Evolutionary conservation across 176 grass and related monocot species (phyloP), one percentile per base, ranked within the genome.

Genomic region (Avena sativa): DNA sequence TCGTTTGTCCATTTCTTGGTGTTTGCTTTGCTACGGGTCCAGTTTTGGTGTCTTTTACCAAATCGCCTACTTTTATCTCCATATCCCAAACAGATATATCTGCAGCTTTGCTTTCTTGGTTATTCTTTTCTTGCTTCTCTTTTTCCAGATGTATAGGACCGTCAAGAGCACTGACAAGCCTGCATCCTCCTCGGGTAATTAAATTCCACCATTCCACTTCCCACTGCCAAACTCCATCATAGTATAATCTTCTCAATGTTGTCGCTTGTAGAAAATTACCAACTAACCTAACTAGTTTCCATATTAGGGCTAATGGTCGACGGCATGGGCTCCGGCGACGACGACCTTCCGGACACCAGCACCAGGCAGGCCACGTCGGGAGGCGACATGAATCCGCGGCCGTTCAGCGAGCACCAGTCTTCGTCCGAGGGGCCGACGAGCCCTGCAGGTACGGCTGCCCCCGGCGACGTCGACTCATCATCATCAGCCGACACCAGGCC

Each of bases 121-220:
- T 12, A 76, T 59, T 53, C 67, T 88, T 91, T 83, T 70, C 79
- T 85, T 52, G 12, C 50, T 76, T 55, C 84, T 75, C 49, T 16
- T 78, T 81, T 34, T 57, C 10, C 82, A 95, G 91, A 93, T 95
- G 93, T 94, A 98, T 89, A 89, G 96, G 58, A 95, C 96, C 84
- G 86, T 98, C 70, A 98, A 98, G 92, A 93, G 89, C 84, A 98
- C 94, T 81, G 89, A 98, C 86, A 98, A 96, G 90, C 94, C 97
- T 87, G 85, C 90, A 12, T 83, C 86, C 26, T 95, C 93, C 72
- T 91, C 94, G 89, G 92, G 92, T 96, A 94, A 91, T 83, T 63
- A 10, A 26, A 26, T 63, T 63, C 26, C 8, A 61, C 20, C 58
- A 61, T 61, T 61, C 58, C 58, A 23, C 8, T 61, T 69, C 57